Evolutionary conservation across 441 rosid species (phyloP), one percentile per base, ranked within the genome.

Genomic region (Pelargonium myrrhifolium): DNA sequence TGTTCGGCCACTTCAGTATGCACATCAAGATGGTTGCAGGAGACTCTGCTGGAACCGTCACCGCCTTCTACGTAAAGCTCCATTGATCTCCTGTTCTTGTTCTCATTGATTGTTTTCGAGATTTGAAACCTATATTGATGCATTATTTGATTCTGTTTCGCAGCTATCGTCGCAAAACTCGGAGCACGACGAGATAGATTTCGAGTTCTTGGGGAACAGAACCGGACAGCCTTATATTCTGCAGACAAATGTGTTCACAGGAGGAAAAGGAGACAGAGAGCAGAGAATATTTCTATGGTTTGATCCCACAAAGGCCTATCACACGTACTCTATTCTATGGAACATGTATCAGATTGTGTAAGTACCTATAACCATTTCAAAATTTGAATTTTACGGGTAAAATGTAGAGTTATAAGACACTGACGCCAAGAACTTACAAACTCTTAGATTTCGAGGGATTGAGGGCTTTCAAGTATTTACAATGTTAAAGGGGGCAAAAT

Each of bases 1-100:
- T 88, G 78, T 86, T 90, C 69, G 97, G 97, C 1, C 94, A 88
- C 72, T 88, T 90, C 72, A 85, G 89, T 63, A 88, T 86, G 97
- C 84, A 85, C 64, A 85, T 90, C 15, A 90, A 86, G 85, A 71
- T 90, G 89, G 95, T 88, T 64, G 65, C 84, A 8, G 95, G 92
- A 1, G 95, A 90, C 65, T 90, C 92, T 43, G 97, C 97, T 0
- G 97, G 97, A 75, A 86, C 92, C 1, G 96, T 88, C 8, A 90
- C 92, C 47, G 94, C 97, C 65, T 86, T 85, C 78, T 90, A 90
- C 61, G 95, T 85, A 66, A 81, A 85, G 69, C 17, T 11, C 39
- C 3, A 35, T 6, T 0, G 0, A 63, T 59, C 22, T 1, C 0
- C 21, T 22, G 0, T 49, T 17, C n/a, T 18, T 70, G 35, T 7